A percentile compares a stretch with the other conserved stretches of the same genome.
phyloP scores from a whole-genome alignment of 768 basidiomycete genomes.

The Kwoniella sp. region DNA sequence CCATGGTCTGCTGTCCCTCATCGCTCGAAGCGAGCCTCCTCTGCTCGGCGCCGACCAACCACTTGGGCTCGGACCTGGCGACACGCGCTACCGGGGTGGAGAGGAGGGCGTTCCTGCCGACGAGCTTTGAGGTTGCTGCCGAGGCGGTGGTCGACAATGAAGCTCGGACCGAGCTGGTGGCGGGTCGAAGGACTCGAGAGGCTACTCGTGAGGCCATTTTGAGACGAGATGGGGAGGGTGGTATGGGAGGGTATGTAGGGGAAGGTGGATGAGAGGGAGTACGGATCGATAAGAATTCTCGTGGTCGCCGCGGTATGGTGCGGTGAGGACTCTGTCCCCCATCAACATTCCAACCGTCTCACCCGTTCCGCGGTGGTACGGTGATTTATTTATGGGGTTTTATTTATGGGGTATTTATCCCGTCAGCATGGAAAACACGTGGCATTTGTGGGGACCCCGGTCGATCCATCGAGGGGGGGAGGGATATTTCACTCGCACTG shows the following conservation, averaged over 20 bases:
- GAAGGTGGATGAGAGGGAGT: constrained; percentile 1
- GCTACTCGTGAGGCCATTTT: constrained; percentile 39
- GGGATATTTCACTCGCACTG: too few relatives aligned
- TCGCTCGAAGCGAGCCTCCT: constrained; percentile 38
- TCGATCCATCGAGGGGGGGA: too few relatives aligned
- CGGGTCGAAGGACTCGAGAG: constrained; percentile 18
- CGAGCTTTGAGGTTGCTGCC: constrained; percentile 12
- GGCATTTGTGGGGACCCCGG: too few relatives aligned
- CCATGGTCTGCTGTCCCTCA: constrained; percentile 41
- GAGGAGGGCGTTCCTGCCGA: constrained; percentile 34
- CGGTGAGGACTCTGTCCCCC: too few relatives aligned
- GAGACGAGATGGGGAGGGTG: neutral
- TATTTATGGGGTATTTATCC: too few relatives aligned
- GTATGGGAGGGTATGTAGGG: neutral
- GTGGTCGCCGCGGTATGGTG: too few relatives aligned
- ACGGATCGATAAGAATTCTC: neutral
- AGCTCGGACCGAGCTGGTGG: constrained; percentile 1
- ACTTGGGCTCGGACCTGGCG: constrained; percentile 31
- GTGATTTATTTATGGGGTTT: too few relatives aligned
- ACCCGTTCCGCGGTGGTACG: too few relatives aligned
- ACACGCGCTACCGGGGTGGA: constrained; percentile 41
- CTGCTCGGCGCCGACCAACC: constrained; percentile 31
- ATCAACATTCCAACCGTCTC: too few relatives aligned
- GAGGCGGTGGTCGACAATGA: constrained; percentile 16
- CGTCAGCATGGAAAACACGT: too few relatives aligned